Conservation (phyloP, 1,139 yeast species). For the Hemisphaericaspora lyxosophila region DNA sequence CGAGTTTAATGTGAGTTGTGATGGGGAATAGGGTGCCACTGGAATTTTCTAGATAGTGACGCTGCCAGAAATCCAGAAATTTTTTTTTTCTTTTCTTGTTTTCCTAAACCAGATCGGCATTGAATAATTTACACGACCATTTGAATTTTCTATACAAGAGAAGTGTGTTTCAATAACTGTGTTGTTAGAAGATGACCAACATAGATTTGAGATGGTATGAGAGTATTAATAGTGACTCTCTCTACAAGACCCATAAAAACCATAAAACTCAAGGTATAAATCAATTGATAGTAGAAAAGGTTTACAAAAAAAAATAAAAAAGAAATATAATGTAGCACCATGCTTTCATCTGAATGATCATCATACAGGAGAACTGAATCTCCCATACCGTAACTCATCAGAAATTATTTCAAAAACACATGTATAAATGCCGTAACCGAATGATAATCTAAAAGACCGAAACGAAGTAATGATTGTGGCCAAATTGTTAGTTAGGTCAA, state of each 20-base stretch:
- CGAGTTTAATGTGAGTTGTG: neutral
- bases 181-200: no score
- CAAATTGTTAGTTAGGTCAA: slow-evolving; percentile 60
- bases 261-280: no score
- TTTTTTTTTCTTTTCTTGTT: neutral
- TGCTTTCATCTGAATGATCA: slow-evolving; percentile 41
- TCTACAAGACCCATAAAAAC: no score
- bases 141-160: no score
- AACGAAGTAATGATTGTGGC: slow-evolving; percentile 72
- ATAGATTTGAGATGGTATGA: no score
- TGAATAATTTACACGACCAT: no score
- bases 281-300: no score
- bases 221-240: no score
- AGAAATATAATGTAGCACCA: slow-evolving; percentile 44
- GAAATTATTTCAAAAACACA: slow-evolving; percentile 25
- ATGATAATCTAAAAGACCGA: slow-evolving; percentile 66
- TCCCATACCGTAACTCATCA: slow-evolving; percentile 20
- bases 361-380: slow-evolving; percentile 16
- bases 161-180: no score
- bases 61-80: slow-evolving; percentile 1
- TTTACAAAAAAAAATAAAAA: slow-evolving; percentile 6
- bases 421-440: slow-evolving; percentile 34
- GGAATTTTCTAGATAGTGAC: neutral
- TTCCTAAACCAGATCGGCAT: no score
- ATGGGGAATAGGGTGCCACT: no score